These are phyloP conservation scores for Grosmannia clavigera DNA, from an alignment of 2,329 filamentous ascomycete genomes.

Conservation along the genomic window DNA sequence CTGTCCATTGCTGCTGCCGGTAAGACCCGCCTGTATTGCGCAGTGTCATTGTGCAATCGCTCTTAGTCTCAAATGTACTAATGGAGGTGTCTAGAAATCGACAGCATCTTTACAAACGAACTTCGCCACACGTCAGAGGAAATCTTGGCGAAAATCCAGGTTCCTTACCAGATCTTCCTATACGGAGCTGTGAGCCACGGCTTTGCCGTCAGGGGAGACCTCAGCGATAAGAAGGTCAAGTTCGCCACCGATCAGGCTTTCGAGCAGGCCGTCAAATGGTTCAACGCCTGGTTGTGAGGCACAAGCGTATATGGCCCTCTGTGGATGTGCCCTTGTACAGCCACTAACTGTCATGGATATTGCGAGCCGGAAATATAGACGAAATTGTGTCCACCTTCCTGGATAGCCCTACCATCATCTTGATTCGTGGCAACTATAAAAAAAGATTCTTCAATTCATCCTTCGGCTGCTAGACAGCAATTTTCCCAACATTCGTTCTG, in stretches of 20 bases:
- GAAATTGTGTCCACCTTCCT: no score
- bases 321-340: no score
- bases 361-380: no score
- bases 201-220: conserved; percentile 59
- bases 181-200: conserved; percentile 62
- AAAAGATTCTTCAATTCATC: no score
- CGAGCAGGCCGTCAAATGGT: conserved; percentile 65
- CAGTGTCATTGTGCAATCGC: no score
- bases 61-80: not conserved
- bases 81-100: conserved; percentile 29
- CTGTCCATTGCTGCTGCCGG: conserved; percentile 52
- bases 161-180: conserved; percentile 65
- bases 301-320: not conserved
- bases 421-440: no score
- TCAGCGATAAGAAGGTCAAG: conserved; percentile 40
- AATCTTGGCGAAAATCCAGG: conserved; percentile 43
- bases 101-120: conserved; percentile 51
- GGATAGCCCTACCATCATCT: no score
- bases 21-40: not conserved
- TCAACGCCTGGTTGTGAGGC: conserved; percentile 44
- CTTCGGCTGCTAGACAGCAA: no score
- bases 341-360: no score
- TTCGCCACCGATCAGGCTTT: conserved; percentile 77
- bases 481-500: no score
- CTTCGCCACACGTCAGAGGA: conserved; percentile 52